A percentile compares a stretch with the other conserved stretches of the same genome.
Evolutionary conservation across 2,329 filamentous ascomycete species (phyloP).

Genomic region (Aspergillus puulaauensis): DNA sequence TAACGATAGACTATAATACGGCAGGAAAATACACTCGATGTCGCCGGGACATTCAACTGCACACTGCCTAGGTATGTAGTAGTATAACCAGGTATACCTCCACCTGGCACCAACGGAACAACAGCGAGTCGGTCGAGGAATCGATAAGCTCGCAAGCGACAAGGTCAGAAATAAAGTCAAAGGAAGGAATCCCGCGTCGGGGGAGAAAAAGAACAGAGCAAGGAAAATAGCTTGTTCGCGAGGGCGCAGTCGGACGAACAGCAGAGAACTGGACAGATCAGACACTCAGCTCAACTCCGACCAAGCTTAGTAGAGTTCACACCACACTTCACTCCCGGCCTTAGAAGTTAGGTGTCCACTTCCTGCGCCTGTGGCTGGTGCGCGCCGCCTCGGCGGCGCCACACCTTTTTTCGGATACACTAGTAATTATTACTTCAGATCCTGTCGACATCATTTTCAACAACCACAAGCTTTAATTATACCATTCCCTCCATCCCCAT

Average conservation of each 20-base stretch:
- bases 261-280: slow-evolving; percentile 17
- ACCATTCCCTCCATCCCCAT: not conserved
- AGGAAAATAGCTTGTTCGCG: not conserved
- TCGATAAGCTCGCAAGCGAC: not conserved
- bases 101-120: slow-evolving; percentile 38
- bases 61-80: not conserved
- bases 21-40: slow-evolving; percentile 2
- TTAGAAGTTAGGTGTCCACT: slow-evolving; percentile 25
- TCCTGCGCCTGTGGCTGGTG: slow-evolving; percentile 21
- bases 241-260: not conserved
- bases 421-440: slow-evolving; percentile 1
- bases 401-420: not conserved
- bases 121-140: slow-evolving; percentile 5
- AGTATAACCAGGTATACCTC: slow-evolving; percentile 2
- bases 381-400: slow-evolving; percentile 8
- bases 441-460: slow-evolving; percentile 9
- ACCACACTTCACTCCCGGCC: slow-evolving; percentile 1
- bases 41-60: slow-evolving; percentile 44
- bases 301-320: slow-evolving; percentile 3
- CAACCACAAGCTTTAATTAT: not conserved
- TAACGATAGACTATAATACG: slow-evolving; percentile 7
- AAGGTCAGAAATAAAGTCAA: slow-evolving; percentile 8
- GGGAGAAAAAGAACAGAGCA: slow-evolving; percentile 1
- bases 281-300: not conserved
- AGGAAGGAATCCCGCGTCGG: slow-evolving; percentile 7